A percentile compares a stretch with the other conserved stretches of the same genome.
These are phyloP conservation scores for Podaxis sp. DNA, from an alignment of 768 basidiomycete species.

Conservation along the genomic window DNA sequence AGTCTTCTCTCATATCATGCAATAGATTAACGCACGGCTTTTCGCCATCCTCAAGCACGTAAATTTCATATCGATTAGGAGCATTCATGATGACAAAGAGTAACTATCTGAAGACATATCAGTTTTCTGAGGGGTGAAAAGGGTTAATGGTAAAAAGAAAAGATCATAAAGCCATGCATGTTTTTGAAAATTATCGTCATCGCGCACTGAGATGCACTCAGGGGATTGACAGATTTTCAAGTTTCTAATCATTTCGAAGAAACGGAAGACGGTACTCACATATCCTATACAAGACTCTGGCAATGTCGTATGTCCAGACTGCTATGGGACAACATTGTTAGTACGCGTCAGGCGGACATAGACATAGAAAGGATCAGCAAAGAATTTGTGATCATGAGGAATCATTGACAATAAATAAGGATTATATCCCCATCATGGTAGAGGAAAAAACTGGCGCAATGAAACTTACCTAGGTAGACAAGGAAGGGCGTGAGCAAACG, in stretches of 20 bases:
- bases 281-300: neutral
- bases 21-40: conserved; percentile 67
- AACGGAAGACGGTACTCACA: neutral
- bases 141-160: neutral
- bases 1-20: conserved; percentile 13
- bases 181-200: conserved; percentile 9
- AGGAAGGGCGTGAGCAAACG: conserved; percentile 14
- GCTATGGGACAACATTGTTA: neutral
- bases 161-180: conserved; percentile 12
- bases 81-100: conserved; percentile 69
- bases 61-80: conserved; percentile 89
- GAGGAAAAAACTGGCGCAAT: conserved; percentile 14
- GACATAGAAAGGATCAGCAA: conserved; percentile 35
- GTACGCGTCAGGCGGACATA: neutral
- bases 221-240: conserved; percentile 16
- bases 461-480: conserved; percentile 23
- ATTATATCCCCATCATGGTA: conserved; percentile 48
- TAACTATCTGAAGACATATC: conserved; percentile 18
- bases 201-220: conserved; percentile 9
- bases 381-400: conserved; percentile 49
- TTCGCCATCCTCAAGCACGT: conserved; percentile 91
- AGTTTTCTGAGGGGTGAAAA: conserved; percentile 13
- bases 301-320: neutral
- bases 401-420: conserved; percentile 76
- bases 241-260: conserved; percentile 12